Conservation (phyloP, 225 moss, liverwort and hornwort genomes). For the Pseudoscleropodium purum region DNA sequence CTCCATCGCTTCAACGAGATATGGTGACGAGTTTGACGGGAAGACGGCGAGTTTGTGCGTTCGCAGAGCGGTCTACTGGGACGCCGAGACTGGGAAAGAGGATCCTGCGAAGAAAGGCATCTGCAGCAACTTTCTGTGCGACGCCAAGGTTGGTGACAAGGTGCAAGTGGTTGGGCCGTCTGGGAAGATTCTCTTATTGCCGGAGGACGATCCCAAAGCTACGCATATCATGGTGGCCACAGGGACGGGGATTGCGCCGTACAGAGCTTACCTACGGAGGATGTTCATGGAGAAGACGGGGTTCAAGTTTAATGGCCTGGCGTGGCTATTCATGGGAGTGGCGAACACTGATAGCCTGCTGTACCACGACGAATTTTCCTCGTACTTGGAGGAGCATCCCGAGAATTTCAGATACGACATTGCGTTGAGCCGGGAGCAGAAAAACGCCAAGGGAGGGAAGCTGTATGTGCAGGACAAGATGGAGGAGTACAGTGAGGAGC, state of each 20-base stretch:
- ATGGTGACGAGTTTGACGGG: conserved; percentile 85
- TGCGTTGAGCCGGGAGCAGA: conserved; percentile 82
- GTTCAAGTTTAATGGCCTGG: conserved; percentile 66
- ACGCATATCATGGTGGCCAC: conserved; percentile 95
- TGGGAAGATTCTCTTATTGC: conserved; percentile 74
- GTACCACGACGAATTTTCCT: conserved; percentile 65
- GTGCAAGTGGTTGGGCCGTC: conserved; percentile 85
- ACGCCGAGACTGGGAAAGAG: conserved; percentile 63
- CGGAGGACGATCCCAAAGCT: conserved; percentile 63
- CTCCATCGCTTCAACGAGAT: conserved; percentile 94
- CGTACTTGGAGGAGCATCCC: conserved; percentile 46
- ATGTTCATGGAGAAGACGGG: conserved; percentile 76
- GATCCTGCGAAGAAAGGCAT: conserved; percentile 86
- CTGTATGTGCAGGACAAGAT: conserved; percentile 96
- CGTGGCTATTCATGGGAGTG: conserved; percentile 93
- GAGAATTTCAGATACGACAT: conserved; percentile 73
- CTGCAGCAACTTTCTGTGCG: conserved; percentile 87
- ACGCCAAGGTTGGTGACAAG: conserved; percentile 69
- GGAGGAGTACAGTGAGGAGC: conserved; percentile 72
- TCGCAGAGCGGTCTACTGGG: conserved; percentile 79
- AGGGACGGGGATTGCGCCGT: conserved; percentile 94
- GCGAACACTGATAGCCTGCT: conserved; percentile 81
- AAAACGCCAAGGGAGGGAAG: conserved; percentile 61
- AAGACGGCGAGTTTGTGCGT: conserved; percentile 88
- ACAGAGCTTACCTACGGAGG: conserved; percentile 80